Evolutionary conservation across 2,329 filamentous ascomycete genomes (phyloP).

Genomic region (Microsporum canis): DNA sequence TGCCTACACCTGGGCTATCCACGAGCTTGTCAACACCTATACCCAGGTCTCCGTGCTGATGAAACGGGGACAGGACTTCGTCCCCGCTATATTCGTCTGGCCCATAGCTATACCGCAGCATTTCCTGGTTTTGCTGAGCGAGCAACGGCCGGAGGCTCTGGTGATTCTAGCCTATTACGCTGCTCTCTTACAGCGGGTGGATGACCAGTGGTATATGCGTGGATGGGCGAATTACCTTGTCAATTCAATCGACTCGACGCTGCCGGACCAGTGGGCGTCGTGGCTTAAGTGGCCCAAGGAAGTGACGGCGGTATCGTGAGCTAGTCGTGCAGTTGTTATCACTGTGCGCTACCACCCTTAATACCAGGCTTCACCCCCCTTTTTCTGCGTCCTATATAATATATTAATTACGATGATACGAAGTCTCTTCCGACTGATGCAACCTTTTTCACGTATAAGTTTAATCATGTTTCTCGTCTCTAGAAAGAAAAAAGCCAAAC

Average conservation of each 20-base stretch:
- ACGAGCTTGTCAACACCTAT: conserved; percentile 22
- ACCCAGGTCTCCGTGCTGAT: conserved; percentile 20
- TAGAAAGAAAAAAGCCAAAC: background rate
- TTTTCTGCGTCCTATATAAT: background rate
- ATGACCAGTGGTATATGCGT: conserved; percentile 21
- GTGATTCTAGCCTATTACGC: conserved; percentile 24
- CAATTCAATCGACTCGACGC: conserved; percentile 18
- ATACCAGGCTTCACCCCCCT: background rate
- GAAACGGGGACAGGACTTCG: conserved; percentile 18
- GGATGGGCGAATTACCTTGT: conserved; percentile 22
- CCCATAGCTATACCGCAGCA: conserved; percentile 20
- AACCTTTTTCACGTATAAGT: background rate
- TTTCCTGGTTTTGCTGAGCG: conserved; percentile 21
- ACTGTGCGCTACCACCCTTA: background rate
- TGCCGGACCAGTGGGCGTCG: conserved; percentile 20
- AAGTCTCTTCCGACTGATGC: background rate
- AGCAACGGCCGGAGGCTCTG: conserved; percentile 21
- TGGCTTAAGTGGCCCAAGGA: conserved; percentile 20
- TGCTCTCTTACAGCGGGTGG: conserved; percentile 20
- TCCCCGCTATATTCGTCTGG: conserved; percentile 23
- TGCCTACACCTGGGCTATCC: conserved; percentile 21
- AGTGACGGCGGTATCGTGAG: conserved; percentile 5
- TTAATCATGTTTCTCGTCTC: background rate
- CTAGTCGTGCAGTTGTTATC: background rate
- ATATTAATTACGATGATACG: background rate